Evolutionary conservation across 1,139 yeast genomes (phyloP), one percentile per base, ranked within the genome.

Genomic region (Debaryomycetaceae sp.): DNA sequence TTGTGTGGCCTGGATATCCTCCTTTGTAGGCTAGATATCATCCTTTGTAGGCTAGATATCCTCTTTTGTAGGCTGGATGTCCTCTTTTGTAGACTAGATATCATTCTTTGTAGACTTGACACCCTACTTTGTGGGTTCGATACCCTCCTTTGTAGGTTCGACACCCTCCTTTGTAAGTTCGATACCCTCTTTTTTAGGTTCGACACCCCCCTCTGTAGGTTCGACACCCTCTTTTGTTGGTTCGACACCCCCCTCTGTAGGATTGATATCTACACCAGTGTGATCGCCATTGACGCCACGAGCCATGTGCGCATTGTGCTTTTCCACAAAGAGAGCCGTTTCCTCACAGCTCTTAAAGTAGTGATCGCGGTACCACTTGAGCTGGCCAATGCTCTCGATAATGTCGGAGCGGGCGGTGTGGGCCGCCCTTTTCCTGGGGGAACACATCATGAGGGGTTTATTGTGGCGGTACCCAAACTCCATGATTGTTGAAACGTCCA

Each of bases 391-490:
- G 46, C 95, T 83, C 50, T 90, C 98, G 31, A 82, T 45, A 28
- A 92, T 87, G 53, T 92, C 99, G 8, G 77, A 65, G 40, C 70
- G 70, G 0, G 98, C 98, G 0, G 97, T 87, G 50, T 92, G 99
- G 1, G 65, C 64, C 11, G 68, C 64, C 27, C 54, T 53, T 53
- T 90, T 87, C 31, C 59, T 58, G 1, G 97, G 96, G 25, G 63
- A 57, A 15, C 56, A 47, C 26, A 51, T 52, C 62, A 76, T 58
- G 29, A 87, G 55, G 7, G 52, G 53, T 0, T 83, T 80, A 47
- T 83, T 82, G 48, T 83, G 90, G 43, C 97, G 71, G 30, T 57
- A 60, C 1, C 90, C 82, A 16, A 86, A 58, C 52, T 90, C 98
- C 65, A 73, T 72, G 26, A 92, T 58, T 2, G 87, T 63, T 6